Evolutionary conservation across 179 eudicot genomes (phyloP), one percentile per base, ranked within the genome.

Genomic region (Beta macrorhiza): DNA sequence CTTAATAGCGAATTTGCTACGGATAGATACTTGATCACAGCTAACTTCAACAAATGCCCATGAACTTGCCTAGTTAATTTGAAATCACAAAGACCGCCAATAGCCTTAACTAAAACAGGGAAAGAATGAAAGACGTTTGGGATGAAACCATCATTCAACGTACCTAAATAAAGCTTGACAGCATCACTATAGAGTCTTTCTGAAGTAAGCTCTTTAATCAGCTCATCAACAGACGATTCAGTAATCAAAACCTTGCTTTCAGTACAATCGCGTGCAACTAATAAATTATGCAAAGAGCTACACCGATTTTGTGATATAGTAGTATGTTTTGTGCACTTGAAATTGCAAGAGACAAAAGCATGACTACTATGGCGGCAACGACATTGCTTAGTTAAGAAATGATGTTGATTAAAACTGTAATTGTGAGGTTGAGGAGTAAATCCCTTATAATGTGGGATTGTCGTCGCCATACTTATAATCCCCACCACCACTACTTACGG

Each of bases 1-100:
- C 90, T 88, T 52, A 93, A 85, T 83, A 92, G 83, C 37, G 97
- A 83, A 85, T 94, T 93, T 22, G 85, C 89, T 72, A 89, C 91
- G 86, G 83, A 89, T 49, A 89, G 86, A 79, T 92, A 93, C 61
- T 79, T 75, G 72, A 92, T 89, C 78, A 75, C 85, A 71, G 90
- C 92, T 85, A 89, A 79, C 63, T 87, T 84, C 64, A 80, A 62
- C 74, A 92, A 51, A 88, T 83, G 85, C 12, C 83, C 82, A 78
- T 91, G 91, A 77, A 92, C 81, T 68, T 72, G 86, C 78, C 83
- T 77, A 8, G 87, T 88, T 76, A 89, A 85, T 7, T 25, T 74
- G 16, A 87, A 67, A 77, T 89, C 87, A 79, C 75, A 62, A 70
- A 91, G 75, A 74, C 87, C 89, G 59, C 94, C 90, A 80, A 92